Evolutionary conservation across 2,329 filamentous ascomycete genomes (phyloP), one percentile per base, ranked within the genome.

Genomic region (Penicillium sumatraense): DNA sequence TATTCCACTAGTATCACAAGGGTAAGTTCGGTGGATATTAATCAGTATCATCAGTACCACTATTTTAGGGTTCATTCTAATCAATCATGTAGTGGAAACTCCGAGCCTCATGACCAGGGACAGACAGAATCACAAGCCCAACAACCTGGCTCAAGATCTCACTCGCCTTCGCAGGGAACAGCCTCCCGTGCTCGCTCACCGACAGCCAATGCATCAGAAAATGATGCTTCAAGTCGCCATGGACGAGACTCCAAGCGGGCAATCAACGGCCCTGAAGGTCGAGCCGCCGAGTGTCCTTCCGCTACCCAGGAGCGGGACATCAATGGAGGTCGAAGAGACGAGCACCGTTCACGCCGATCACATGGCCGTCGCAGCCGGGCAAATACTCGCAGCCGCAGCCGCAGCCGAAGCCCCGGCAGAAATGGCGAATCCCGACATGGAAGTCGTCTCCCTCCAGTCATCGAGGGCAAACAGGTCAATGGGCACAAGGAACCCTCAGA

Each of bases 281-380:
- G n/a, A n/a, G n/a, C n/a, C n/a, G n/a, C n/a, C n/a, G n/a, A n/a
- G n/a, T 84, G 81, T 51, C 81, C 83, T 6, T 80, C 81, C 46
- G 84, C 86, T 63, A 84, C 85, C 58, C 86, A 85, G 62, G 49
- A 64, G 10, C 53, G 49, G 3, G 86, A 83, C 49, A 82, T 81
- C 60, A 85, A 89, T 38, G 79, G 80, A 54, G 81, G 84, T n/a
- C 64, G 78, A 64, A 66, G 72, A 67, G 63, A 66, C 60, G 64
- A 74, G 55, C 67, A 74, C 61, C 71, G 75, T 16, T 80, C 81
- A 27, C 80, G 79, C 55, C 80, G 81, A 29, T 78, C 78, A 3
- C 80, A 79, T 24, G 82, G 81, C 23, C 79, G 81, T 45, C 80
- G 79, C 20, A 75, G 73, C 47, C 74, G 72, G 11, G 33, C 36